These are phyloP conservation scores for Themeda triandra DNA, from an alignment of 176 grass and related monocot species.

Conservation along the genomic window DNA sequence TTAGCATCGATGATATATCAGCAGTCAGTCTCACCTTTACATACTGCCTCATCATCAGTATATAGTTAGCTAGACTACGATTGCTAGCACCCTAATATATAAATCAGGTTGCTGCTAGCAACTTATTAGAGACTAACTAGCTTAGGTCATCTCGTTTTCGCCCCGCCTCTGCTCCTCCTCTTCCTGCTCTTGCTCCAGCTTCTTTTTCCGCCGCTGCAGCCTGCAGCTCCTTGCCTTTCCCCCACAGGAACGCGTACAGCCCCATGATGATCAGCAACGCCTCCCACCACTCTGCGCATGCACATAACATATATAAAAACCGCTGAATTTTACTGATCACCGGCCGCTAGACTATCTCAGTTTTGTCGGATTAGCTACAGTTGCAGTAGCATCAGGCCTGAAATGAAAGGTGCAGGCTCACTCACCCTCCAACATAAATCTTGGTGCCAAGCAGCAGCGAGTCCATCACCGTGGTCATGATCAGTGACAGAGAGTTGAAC, in stretches of 20 bases:
- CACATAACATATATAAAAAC: neutral
- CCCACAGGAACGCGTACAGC: constrained; percentile 39
- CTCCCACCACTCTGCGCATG: neutral
- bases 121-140: neutral
- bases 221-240: constrained; percentile 28
- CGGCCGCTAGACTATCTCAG: neutral
- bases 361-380: neutral
- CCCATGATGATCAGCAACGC: constrained; percentile 28
- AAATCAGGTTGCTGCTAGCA: too few species aligned
- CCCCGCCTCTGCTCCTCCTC: neutral
- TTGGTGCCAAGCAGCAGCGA: constrained; percentile 10
- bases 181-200: neutral
- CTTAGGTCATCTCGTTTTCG: neutral
- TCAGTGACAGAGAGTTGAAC: constrained; percentile 44
- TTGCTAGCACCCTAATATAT: too few species aligned
- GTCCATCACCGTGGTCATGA: constrained; percentile 20
- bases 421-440: constrained; percentile 32
- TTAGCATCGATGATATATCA: too few species aligned
- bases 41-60: too few species aligned
- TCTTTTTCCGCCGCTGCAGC: too few species aligned
- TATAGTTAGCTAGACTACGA: too few species aligned
- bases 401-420: neutral
- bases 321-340: neutral
- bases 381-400: neutral
- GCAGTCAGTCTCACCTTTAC: too few species aligned